A percentile compares a stretch with the other conserved stretches of the same genome.
Conservation (phyloP, 1,284 basidiomycete species). For the Xerocomus amazonicus region DNA sequence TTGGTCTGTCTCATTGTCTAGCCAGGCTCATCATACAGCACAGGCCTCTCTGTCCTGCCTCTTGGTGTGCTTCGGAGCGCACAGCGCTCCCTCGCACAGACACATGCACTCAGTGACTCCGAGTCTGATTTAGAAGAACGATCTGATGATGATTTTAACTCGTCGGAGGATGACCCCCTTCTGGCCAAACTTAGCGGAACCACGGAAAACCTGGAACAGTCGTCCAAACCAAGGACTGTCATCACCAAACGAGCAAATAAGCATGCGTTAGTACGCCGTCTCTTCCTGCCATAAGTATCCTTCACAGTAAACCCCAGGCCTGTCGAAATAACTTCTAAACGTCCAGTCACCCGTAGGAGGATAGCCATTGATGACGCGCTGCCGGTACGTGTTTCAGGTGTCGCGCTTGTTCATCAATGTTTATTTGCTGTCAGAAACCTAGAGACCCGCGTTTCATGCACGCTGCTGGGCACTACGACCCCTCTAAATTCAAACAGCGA, state of each 20-base stretch:
- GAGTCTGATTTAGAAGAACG: constrained; percentile 32
- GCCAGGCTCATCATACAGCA: constrained; percentile 1
- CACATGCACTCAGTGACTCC: constrained; percentile 35
- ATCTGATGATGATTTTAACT: constrained; percentile 28
- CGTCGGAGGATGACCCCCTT: not conserved
- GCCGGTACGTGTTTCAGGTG: constrained; percentile 44
- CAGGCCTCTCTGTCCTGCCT: constrained; percentile 57
- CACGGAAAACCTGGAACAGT: constrained; percentile 35
- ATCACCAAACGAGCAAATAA: constrained; percentile 73
- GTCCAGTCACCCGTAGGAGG: constrained; percentile 77
- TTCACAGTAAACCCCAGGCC: constrained; percentile 50
- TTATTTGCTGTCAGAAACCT: constrained; percentile 47
- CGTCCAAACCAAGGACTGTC: constrained; percentile 40
- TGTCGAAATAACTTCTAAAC: constrained; percentile 80
- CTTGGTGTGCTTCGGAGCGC: constrained; percentile 68
- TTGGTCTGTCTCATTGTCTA: constrained; percentile 1
- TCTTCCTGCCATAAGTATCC: not conserved
- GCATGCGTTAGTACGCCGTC: constrained; percentile 71
- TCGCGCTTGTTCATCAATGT: not conserved
- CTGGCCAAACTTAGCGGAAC: constrained; percentile 7
- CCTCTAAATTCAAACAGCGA: constrained; percentile 66
- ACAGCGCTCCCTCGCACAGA: constrained; percentile 48
- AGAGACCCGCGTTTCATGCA: constrained; percentile 90
- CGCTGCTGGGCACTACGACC: constrained; percentile 68
- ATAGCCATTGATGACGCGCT: constrained; percentile 72